Evolutionary conservation across 306 rosid species (phyloP), one percentile per base, ranked within the genome.

Genomic region (Vicia villosa): DNA sequence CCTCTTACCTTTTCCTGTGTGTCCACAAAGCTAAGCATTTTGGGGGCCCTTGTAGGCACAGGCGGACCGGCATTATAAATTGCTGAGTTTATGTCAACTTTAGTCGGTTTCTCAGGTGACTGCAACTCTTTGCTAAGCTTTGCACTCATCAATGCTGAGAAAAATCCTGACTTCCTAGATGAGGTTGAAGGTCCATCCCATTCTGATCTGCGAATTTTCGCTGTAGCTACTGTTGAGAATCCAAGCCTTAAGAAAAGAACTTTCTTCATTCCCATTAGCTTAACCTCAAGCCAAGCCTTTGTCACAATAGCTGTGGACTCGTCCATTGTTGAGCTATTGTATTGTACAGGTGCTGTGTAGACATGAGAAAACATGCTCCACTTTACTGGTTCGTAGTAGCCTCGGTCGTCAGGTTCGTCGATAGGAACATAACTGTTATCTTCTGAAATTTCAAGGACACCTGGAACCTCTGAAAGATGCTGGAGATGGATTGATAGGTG

Each of bases 401-500:
- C 84, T 42, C 80, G 76, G 0, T 83, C 92, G n/a, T 69, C 86
- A 4, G 90, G 78, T 70, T 80, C 82, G 0, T 83, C 83, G 12
- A 74, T 21, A 32, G 97, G 86, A 8, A 73, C 84, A 49, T 83
- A 76, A 71, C 74, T 30, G 34, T 54, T 83, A 74, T 84, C 89
- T 46, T 86, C 88, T 11, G 88, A 79, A 71, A 94, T 80, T 68
- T 79, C 85, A 14, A 88, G 82, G 52, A 45, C 69, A 9, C 81
- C 71, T 20, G 97, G 98, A 72, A 80, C 79, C 40, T 79, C 84
- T 20, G 96, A 72, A 30, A 94, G 97, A 76, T 94, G 98, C 77
- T 88, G 98, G 46, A 94, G 92, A 84, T 94, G 98, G 80, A 94
- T 80, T 30, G 92, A 89, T 3, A 90, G 74, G 62, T 78, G 97